Conservation (phyloP, 495 filamentous ascomycete species). For the Xylaria longipes region DNA sequence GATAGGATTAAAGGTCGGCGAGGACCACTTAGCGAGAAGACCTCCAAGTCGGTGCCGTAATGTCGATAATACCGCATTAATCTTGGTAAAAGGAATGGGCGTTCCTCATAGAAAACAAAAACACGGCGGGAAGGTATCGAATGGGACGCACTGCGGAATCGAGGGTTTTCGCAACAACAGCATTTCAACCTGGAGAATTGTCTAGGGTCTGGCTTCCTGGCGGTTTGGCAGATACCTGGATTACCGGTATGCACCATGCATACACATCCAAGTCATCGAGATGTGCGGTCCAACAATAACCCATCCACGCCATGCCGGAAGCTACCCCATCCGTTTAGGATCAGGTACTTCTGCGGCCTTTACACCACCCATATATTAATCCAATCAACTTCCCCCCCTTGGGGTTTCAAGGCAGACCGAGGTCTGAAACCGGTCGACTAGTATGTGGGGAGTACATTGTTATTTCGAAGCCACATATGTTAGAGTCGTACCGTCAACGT, state of each 20-base stretch:
- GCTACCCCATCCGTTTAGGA: neutral
- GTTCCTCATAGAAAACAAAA: neutral
- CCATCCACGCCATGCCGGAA: neutral
- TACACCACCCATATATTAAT: neutral
- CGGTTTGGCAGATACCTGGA: neutral
- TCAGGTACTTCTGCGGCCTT: neutral
- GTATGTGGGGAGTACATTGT: neutral
- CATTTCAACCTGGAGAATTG: neutral
- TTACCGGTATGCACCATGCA: neutral
- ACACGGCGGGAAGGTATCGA: neutral
- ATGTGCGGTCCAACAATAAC: neutral
- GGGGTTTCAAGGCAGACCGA: neutral
- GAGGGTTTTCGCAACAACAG: neutral
- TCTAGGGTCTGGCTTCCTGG: neutral
- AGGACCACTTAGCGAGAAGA: conserved; percentile 14
- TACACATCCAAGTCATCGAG: neutral
- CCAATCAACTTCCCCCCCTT: neutral
- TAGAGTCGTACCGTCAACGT: neutral
- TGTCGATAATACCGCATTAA: neutral
- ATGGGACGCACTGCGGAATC: neutral
- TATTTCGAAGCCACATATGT: neutral
- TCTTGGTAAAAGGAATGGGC: neutral
- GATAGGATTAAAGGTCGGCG: conserved; percentile 21
- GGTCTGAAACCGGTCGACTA: neutral
- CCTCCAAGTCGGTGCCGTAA: conserved; percentile 4